Percentiles rank a stretch among this genome's conserved stretches.
Evolutionary conservation across 805 yeast genomes (phyloP).

Genomic region (Maudiozyma saulgeensis): DNA sequence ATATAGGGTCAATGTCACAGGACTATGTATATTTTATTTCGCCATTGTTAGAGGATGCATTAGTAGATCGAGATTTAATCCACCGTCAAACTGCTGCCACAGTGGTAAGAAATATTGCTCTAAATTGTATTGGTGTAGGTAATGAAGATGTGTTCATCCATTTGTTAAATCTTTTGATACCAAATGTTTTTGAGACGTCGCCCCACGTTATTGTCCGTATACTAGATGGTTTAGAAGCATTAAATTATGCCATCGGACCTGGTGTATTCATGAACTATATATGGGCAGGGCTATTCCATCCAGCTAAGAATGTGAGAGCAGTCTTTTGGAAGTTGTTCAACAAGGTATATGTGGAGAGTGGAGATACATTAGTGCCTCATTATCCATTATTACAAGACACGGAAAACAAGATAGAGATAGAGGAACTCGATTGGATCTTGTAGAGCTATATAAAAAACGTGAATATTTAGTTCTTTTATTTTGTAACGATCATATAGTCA

Average conservation of each 20-base stretch:
- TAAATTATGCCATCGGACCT: conserved; percentile 63
- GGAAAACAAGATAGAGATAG: conserved; percentile 33
- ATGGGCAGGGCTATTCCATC: conserved; percentile 87
- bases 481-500: too few species aligned
- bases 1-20: conserved; percentile 67
- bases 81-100: conserved; percentile 94
- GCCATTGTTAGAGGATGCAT: conserved; percentile 78
- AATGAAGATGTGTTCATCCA: conserved; percentile 79
- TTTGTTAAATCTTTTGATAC: conserved; percentile 68
- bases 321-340: conserved; percentile 85
- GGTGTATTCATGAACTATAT: conserved; percentile 67
- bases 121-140: conserved; percentile 67
- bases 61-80: conserved; percentile 82
- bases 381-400: conserved; percentile 50
- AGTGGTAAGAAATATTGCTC: conserved; percentile 71
- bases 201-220: conserved; percentile 88
- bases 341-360: conserved; percentile 58
- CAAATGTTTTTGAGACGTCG: conserved; percentile 87
- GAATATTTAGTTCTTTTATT: not conserved
- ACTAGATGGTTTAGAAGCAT: conserved; percentile 66
- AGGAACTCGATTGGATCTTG: conserved; percentile 39
- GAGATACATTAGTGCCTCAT: conserved; percentile 72
- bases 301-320: conserved; percentile 75
- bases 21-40: conserved; percentile 76
- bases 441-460: not conserved